Base-by-base conservation (phyloP, 2,329 filamentous ascomycete species). In the Penicillium sp. region DNA sequence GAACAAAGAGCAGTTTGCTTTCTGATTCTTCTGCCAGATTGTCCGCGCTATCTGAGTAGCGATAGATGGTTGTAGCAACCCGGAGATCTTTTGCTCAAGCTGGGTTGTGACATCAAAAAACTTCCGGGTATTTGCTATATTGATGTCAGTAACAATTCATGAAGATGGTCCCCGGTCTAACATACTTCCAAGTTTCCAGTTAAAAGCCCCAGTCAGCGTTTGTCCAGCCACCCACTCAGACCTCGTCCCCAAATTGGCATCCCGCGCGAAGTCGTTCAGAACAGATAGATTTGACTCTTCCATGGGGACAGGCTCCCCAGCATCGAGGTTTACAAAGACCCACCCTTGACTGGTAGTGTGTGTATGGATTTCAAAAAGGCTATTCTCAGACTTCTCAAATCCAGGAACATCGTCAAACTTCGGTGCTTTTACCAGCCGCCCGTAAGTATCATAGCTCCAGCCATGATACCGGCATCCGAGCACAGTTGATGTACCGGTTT, bases 401-500 rank as follows among this genome's bases (percentile, higher is more conserved):
- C 80, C 82, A 2, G 77, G 73, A 1, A 86, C 71, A 21, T 81
- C 78, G 42, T 85, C 78, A 64, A 85, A 88, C 2, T 81, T 79
- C 0, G 85, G 85, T 1, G 85, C 85, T 68, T 87, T 87, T 26
- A 84, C 80, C 3, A 87, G 75, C 49, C 82, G 81, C 14, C 85
- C 85, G 27, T 76, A 78, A 2, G 84, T 74, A 45, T 83, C 81
- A 59, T 87, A 87, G 2, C 82, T 84, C 85, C 85, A 88, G 43
- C 84, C 84, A 64, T 87, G 85, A 64, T 87, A 87, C 57, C 81
- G 81, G 75, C 85, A 88, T 0, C 81, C 77, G 37, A 88, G 78
- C 35, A 87, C 79, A 4, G 64, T 78, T 48, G 78, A 78, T 43
- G 77, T 77, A 3, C 85, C 85, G 10, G 77, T 71, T 3, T 81